Conservation (phyloP, 768 basidiomycete species). For the Hygrophorus russula region DNA sequence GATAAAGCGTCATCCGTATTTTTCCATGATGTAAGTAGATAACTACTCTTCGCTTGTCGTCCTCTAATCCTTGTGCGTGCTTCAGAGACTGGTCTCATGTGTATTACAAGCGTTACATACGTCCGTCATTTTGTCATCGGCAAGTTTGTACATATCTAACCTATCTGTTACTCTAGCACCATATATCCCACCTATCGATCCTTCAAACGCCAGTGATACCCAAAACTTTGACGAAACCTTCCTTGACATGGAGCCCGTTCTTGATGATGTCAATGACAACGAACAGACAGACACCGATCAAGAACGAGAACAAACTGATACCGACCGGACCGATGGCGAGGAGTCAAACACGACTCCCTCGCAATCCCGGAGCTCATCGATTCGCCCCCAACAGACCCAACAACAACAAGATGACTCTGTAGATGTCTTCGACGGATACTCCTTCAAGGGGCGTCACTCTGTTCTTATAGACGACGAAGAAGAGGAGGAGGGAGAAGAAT, state of each 20-base stretch:
- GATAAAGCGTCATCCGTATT: slow-evolving; percentile 91
- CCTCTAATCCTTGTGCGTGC: slow-evolving; percentile 10
- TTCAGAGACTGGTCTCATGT: slow-evolving; percentile 87
- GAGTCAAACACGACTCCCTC: slow-evolving; percentile 72
- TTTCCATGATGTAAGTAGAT: slow-evolving; percentile 77
- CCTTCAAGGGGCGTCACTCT: slow-evolving; percentile 81
- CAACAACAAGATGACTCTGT: slow-evolving; percentile 36
- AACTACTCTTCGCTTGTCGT: slow-evolving; percentile 3
- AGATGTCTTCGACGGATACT: slow-evolving; percentile 91
- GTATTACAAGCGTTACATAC: slow-evolving; percentile 90
- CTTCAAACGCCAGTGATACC: slow-evolving; percentile 87
- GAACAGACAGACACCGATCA: slow-evolving; percentile 58
- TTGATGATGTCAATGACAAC: slow-evolving; percentile 65
- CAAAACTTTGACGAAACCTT: slow-evolving; percentile 98
- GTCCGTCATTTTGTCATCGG: slow-evolving; percentile 34
- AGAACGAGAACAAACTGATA: slow-evolving; percentile 56
- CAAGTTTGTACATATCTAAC: slow-evolving; percentile 2
- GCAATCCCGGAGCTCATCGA: slow-evolving; percentile 68
- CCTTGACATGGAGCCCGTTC: slow-evolving; percentile 88
- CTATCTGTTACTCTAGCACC: slow-evolving; percentile 43
- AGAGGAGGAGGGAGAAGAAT: slow-evolving; percentile 33
- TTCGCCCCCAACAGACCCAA: slow-evolving; percentile 24
- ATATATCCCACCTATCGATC: slow-evolving; percentile 87
- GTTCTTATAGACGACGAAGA: slow-evolving; percentile 67
- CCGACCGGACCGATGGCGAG: slow-evolving; percentile 62